phyloP scores from a whole-genome alignment of 495 filamentous ascomycete species.

The Aspergillus mulundensis region DNA sequence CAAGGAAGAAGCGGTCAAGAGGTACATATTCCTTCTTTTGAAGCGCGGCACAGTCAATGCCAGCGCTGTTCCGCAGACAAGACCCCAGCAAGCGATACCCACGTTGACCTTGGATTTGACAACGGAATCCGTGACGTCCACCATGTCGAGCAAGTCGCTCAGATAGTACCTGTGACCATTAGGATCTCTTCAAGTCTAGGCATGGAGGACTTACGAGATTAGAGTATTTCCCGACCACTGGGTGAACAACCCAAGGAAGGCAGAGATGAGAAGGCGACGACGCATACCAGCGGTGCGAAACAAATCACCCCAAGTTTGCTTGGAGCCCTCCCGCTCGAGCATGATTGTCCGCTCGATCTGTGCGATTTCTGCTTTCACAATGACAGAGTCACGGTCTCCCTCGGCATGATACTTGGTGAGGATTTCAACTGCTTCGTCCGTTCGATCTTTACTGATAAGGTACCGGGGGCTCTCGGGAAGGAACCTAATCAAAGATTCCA shows the following conservation, averaged over 20 bases:
- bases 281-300: slow-evolving; percentile 51
- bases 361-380: slow-evolving; percentile 57
- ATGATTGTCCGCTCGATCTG: slow-evolving; percentile 58
- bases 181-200: neutral
- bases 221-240: slow-evolving; percentile 65
- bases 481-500: slow-evolving; percentile 29
- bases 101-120: slow-evolving; percentile 55
- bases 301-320: slow-evolving; percentile 53
- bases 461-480: slow-evolving; percentile 60
- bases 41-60: slow-evolving; percentile 51
- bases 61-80: slow-evolving; percentile 48
- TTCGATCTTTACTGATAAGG: slow-evolving; percentile 55
- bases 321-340: slow-evolving; percentile 51
- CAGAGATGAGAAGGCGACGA: slow-evolving; percentile 52
- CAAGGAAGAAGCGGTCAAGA: slow-evolving; percentile 49
- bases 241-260: slow-evolving; percentile 57
- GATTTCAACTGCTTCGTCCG: slow-evolving; percentile 54
- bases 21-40: slow-evolving; percentile 55
- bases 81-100: slow-evolving; percentile 54
- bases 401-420: slow-evolving; percentile 61
- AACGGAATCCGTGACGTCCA: slow-evolving; percentile 47
- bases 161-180: slow-evolving; percentile 45
- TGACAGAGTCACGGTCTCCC: slow-evolving; percentile 47
- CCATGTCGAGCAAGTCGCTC: slow-evolving; percentile 45
- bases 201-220: slow-evolving; percentile 42